Conservation (phyloP, 2,329 filamentous ascomycete species). For the Metarhizium humberi region DNA sequence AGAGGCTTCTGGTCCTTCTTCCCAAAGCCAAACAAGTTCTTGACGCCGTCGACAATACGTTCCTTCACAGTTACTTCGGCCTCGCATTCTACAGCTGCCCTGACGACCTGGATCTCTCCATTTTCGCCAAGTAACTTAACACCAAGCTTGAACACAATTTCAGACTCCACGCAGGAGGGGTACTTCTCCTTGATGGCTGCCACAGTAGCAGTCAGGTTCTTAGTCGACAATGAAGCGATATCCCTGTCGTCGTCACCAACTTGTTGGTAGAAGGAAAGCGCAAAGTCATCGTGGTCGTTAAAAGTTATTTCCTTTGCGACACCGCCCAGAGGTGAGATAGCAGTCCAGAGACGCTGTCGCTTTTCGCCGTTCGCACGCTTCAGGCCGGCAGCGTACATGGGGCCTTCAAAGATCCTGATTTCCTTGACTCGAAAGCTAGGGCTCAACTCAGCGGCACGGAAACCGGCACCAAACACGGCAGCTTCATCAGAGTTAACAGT, state of each 20-base stretch:
- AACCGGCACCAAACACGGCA: constrained; percentile 90
- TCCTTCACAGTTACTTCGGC: constrained; percentile 65
- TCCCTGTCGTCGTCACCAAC: constrained; percentile 49
- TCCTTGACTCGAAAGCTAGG: constrained; percentile 97
- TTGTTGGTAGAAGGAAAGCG: constrained; percentile 70
- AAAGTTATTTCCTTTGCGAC: constrained; percentile 78
- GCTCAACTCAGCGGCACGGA: constrained; percentile 85
- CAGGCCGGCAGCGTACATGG: constrained; percentile 64
- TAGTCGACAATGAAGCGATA: constrained; percentile 60
- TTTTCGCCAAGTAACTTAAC: constrained; percentile 63
- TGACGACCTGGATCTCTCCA: constrained; percentile 70
- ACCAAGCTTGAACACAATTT: constrained; percentile 72
- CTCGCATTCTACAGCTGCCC: constrained; percentile 78
- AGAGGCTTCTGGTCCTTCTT: constrained; percentile 77
- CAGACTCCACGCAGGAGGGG: constrained; percentile 59
- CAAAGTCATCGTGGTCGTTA: constrained; percentile 73
- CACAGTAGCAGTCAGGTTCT: constrained; percentile 81
- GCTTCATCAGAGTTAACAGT: constrained; percentile 98
- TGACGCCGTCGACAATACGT: constrained; percentile 83
- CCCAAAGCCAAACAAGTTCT: constrained; percentile 90
- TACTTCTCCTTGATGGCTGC: constrained; percentile 68
- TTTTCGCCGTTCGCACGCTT: constrained; percentile 64
- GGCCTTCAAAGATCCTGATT: constrained; percentile 72
- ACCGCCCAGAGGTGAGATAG: constrained; percentile 64
- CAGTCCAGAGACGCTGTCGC: constrained; percentile 75